Conservation (phyloP, 352 stramenopile species). For the Phytophthora ramorum region DNA sequence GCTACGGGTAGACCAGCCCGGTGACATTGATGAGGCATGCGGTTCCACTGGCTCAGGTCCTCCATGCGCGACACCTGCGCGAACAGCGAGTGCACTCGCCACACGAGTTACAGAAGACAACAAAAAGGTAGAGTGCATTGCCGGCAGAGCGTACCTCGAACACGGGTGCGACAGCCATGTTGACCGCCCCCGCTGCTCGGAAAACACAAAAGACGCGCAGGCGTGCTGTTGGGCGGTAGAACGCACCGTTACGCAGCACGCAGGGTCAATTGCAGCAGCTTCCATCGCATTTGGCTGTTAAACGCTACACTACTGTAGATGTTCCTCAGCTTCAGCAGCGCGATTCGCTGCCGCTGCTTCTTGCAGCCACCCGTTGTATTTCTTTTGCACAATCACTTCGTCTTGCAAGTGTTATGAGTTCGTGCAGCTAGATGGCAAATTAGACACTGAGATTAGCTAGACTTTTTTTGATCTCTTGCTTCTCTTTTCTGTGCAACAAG, state of each 20-base stretch:
- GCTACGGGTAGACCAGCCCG: slow-evolving; percentile 75
- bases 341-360: background rate
- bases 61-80: slow-evolving; percentile 62
- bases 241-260: slow-evolving; percentile 41
- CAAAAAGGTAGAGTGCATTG: slow-evolving; percentile 10
- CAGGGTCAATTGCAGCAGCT: background rate
- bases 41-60: slow-evolving; percentile 77
- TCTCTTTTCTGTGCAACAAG: too few relatives aligned
- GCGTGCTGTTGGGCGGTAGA: slow-evolving; percentile 5
- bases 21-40: slow-evolving; percentile 76
- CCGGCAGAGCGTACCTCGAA: slow-evolving; percentile 8
- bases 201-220: slow-evolving; percentile 19
- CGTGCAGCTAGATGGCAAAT: too few relatives aligned
- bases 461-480: too few relatives aligned
- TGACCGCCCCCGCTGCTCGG: slow-evolving; percentile 18
- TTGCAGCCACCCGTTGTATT: too few relatives aligned
- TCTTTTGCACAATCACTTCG: too few relatives aligned
- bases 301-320: too few relatives aligned
- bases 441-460: too few relatives aligned
- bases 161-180: slow-evolving; percentile 13
- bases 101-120: slow-evolving; percentile 30
- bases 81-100: slow-evolving; percentile 62
- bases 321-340: too few relatives aligned
- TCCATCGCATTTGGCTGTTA: too few relatives aligned
- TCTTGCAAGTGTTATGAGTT: too few relatives aligned